These are phyloP conservation scores for Capsicum chinense DNA, from an alignment of 257 asterid genomes.

Conservation along the genomic window DNA sequence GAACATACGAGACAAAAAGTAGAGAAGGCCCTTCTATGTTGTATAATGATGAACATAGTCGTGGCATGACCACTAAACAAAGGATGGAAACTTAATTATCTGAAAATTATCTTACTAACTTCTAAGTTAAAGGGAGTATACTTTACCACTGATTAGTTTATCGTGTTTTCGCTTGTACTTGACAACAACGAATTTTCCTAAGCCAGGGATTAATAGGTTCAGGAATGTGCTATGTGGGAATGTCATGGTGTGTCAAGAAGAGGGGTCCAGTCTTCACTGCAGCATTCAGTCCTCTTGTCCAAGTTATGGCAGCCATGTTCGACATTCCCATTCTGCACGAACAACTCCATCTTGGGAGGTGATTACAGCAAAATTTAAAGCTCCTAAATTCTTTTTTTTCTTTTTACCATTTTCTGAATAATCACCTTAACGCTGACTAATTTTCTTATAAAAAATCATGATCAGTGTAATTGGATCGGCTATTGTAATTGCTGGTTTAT, in stretches of 20 bases:
- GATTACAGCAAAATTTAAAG: not conserved
- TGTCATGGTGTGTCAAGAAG: conserved; percentile 96
- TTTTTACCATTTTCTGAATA: not conserved
- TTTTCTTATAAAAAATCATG: not conserved
- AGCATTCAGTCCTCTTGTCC: conserved; percentile 80
- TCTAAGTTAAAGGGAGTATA: not conserved
- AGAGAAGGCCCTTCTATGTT: not conserved
- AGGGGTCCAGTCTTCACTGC: conserved; percentile 80
- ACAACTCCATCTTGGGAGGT: conserved; percentile 85
- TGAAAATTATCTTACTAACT: not conserved
- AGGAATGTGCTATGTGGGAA: conserved; percentile 80
- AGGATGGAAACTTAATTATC: conserved; percentile 8
- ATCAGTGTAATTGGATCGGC: conserved; percentile 67
- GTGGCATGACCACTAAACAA: not conserved
- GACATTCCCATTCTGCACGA: conserved; percentile 73
- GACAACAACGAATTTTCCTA: conserved; percentile 18
- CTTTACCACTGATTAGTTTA: not conserved
- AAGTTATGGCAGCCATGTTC: conserved; percentile 65
- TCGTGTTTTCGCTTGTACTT: conserved; percentile 6
- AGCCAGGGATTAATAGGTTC: conserved; percentile 79
- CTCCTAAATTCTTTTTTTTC: not conserved
- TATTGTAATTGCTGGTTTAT: conserved; percentile 62
- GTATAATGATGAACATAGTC: not conserved
- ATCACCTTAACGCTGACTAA: not conserved
- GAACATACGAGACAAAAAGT: not conserved